Evolutionary conservation across 495 filamentous ascomycete species (phyloP), one percentile per base, ranked within the genome.

Genomic region (Penicillium herquei): DNA sequence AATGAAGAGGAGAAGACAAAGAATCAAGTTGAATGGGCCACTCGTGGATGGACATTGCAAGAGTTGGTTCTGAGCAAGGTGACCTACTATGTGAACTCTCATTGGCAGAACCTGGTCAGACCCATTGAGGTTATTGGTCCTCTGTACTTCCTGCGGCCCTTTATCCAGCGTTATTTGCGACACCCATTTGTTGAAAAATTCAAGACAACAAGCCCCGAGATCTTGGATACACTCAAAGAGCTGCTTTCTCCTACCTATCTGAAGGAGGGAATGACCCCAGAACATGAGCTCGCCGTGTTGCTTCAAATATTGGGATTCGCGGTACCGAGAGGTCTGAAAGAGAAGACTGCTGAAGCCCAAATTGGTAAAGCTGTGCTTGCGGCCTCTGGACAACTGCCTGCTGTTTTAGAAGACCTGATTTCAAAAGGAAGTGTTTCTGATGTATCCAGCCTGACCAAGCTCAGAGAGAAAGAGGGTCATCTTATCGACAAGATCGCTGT

Each of bases 31-130:
- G 67, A 74, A 40, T 78, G 75, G 76, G 68, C 70, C 0, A 72
- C 67, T 2, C 63, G 73, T 43, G 76, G 70, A 8, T 80, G 76
- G 74, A 80, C 75, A 21, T 61, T 78, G n/a, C 77, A 80, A 49
- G 76, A 80, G 50, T 67, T 80, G 37, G 73, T 78, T 26, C 65
- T 77, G 66, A 79, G 76, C 59, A 76, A 72, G 62, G 67, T 70
- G 21, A 73, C 74, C 1, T 78, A 68, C 59, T 78, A 73, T 56
- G 68, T 72, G 32, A 79, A 79, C 45, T 67, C 65, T 2, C 40
- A 60, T 2, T 78, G 75, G 75, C 12, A 61, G 40, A 56, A 58
- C 17, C 53, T 77, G 39, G 57, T 52, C 14, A 61, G 77, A 26
- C 67, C 70, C 17, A 58, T 71, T 30, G 73, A 78, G 41, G 65